Conservation (phyloP, 1,284 basidiomycete genomes). For the Cutaneotrichosporon mucoides region DNA sequence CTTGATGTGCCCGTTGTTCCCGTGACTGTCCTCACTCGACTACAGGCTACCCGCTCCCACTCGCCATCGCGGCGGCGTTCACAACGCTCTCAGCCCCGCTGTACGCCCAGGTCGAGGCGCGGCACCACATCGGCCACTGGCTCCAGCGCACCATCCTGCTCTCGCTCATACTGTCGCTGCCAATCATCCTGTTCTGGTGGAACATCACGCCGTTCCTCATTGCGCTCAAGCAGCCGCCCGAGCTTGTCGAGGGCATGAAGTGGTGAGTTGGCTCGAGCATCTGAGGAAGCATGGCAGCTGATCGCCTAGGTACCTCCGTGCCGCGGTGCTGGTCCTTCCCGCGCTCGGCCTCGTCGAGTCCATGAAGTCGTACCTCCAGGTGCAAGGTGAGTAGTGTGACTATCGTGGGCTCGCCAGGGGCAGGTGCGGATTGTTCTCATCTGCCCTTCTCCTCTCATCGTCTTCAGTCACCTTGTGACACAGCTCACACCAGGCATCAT, state of each 20-base stretch:
- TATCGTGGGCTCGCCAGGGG: too few relatives aligned
- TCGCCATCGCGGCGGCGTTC: constrained; percentile 39
- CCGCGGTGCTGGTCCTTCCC: constrained; percentile 14
- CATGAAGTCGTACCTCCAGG: constrained; percentile 31
- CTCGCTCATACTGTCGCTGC: constrained; percentile 22
- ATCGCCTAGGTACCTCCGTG: constrained; percentile 15
- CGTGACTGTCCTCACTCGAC: neutral
- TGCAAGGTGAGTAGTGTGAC: constrained; percentile 16
- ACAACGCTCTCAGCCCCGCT: constrained; percentile 38
- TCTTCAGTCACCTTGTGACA: too few relatives aligned
- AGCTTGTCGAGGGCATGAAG: constrained; percentile 24
- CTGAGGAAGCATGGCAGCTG: neutral
- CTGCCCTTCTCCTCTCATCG: too few relatives aligned
- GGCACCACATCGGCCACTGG: constrained; percentile 36
- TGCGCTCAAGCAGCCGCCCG: constrained; percentile 24
- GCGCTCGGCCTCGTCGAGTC: constrained; percentile 27
- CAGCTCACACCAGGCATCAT: constrained; percentile 19
- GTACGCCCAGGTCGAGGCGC: constrained; percentile 22
- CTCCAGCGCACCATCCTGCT: constrained; percentile 35
- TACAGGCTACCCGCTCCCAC: constrained; percentile 23
- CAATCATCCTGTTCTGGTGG: constrained; percentile 33
- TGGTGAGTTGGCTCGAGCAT: constrained; percentile 10
- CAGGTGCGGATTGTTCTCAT: too few relatives aligned
- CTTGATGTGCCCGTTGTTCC: too few relatives aligned
- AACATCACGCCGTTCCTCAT: constrained; percentile 25